Percentiles rank a stretch among this genome's conserved stretches.
Evolutionary conservation across 169 alveolate genomes (phyloP).

Genomic region (Plasmodium relictum): DNA sequence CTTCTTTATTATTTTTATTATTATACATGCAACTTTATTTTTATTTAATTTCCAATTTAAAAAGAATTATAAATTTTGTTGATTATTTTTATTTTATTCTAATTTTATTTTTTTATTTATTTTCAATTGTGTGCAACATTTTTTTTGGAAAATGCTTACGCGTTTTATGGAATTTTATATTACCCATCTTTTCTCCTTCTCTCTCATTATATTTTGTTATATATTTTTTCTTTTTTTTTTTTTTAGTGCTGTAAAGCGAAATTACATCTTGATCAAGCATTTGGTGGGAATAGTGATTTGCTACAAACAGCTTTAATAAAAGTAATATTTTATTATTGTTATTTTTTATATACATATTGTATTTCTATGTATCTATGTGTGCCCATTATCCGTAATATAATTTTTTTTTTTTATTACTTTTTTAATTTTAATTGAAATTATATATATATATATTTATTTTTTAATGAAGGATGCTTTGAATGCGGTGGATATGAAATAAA

Average conservation of each 20-base stretch:
- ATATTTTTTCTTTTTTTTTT: not conserved
- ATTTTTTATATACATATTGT: not conserved
- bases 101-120: not conserved
- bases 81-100: not conserved
- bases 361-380: slow-evolving; percentile 1
- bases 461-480: slow-evolving; percentile 29
- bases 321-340: slow-evolving; percentile 37
- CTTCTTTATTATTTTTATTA: not conserved
- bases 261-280: slow-evolving; percentile 88
- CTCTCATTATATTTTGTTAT: not conserved
- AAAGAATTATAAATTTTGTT: not conserved
- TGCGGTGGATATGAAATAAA: slow-evolving; percentile 32
- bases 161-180: not conserved
- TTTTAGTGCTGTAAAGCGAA: slow-evolving; percentile 87
- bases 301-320: slow-evolving; percentile 83
- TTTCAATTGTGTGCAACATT: not conserved
- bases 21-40: not conserved
- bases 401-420: slow-evolving; percentile 2
- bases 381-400: not conserved
- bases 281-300: slow-evolving; percentile 88
- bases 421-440: not conserved
- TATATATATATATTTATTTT: not conserved
- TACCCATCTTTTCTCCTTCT: not conserved
- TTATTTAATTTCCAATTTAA: not conserved
- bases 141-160: not conserved